These are phyloP conservation scores for Iris macrosiphon DNA, from an alignment of 106 monocot genomes.

Conservation along the genomic window DNA sequence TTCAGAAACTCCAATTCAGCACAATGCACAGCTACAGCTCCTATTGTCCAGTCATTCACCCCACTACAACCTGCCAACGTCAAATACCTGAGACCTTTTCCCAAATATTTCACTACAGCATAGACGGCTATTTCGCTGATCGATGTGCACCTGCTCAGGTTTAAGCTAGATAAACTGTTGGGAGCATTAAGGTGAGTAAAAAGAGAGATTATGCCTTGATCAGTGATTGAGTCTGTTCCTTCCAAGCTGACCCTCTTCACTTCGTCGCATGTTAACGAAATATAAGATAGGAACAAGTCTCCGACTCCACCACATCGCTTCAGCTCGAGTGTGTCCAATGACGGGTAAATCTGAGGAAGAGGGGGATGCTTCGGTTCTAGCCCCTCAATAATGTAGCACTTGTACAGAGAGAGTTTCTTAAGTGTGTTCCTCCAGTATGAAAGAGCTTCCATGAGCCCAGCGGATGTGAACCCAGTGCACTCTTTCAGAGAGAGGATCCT, in stretches of 20 bases:
- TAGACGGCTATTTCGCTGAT: not conserved
- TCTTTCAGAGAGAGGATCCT: not conserved
- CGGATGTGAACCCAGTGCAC: not conserved
- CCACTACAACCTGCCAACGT: not conserved
- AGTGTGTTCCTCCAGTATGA: not conserved
- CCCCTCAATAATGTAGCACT: not conserved
- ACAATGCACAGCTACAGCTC: not conserved
- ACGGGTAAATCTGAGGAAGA: not conserved
- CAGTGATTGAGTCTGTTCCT: not conserved
- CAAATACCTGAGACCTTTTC: constrained; percentile 1
- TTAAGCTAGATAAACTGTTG: not conserved
- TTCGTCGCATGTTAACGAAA: not conserved
- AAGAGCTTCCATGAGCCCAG: not conserved
- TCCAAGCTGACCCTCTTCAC: not conserved
- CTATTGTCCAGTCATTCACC: not conserved
- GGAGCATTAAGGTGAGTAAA: not conserved
- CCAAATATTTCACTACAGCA: not conserved
- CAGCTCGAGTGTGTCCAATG: not conserved
- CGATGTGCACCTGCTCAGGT: constrained; percentile 1
- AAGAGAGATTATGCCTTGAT: not conserved
- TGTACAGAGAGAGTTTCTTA: not conserved
- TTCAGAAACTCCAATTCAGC: not conserved
- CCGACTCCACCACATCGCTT: not conserved
- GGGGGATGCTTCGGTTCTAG: not conserved
- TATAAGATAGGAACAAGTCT: not conserved